Evolutionary conservation across 441 rosid genomes (phyloP).

Genomic region (Erysimum cheiri): DNA sequence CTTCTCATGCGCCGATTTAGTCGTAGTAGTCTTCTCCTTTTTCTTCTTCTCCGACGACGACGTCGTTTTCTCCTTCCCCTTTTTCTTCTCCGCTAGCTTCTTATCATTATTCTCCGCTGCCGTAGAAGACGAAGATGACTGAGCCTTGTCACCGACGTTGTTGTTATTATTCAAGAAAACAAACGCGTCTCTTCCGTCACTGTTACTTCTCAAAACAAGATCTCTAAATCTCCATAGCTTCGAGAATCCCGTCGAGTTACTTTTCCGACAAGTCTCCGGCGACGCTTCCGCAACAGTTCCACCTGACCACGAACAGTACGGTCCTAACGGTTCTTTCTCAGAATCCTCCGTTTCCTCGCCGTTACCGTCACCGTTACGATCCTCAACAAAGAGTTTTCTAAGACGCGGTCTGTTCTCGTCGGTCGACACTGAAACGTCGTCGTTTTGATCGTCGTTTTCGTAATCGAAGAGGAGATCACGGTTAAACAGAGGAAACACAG

Average conservation of each 20-base stretch:
- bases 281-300: constrained; percentile 53
- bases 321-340: constrained; percentile 50
- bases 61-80: constrained; percentile 40
- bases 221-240: constrained; percentile 81
- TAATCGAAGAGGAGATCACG: constrained; percentile 50
- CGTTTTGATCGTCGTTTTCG: constrained; percentile 22
- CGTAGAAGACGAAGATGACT: constrained; percentile 22
- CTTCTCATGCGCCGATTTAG: constrained; percentile 64
- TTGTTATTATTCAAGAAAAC: constrained; percentile 51
- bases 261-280: constrained; percentile 67
- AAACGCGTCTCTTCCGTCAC: constrained; percentile 85
- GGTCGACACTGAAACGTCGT: constrained; percentile 16
- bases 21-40: constrained; percentile 37
- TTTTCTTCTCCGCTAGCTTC: constrained; percentile 19
- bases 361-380: constrained; percentile 34
- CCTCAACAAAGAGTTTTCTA: constrained; percentile 60
- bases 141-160: constrained; percentile 21
- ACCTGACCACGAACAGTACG: constrained; percentile 68
- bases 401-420: constrained; percentile 48
- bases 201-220: constrained; percentile 59
- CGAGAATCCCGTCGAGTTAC: constrained; percentile 88
- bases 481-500: constrained; percentile 73
- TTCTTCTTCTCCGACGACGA: constrained; percentile 33
- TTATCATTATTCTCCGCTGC: constrained; percentile 20
- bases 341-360: constrained; percentile 26